phyloP scores from a whole-genome alignment of 2,329 filamentous ascomycete species.

The Phyllosticta ampelicida region DNA sequence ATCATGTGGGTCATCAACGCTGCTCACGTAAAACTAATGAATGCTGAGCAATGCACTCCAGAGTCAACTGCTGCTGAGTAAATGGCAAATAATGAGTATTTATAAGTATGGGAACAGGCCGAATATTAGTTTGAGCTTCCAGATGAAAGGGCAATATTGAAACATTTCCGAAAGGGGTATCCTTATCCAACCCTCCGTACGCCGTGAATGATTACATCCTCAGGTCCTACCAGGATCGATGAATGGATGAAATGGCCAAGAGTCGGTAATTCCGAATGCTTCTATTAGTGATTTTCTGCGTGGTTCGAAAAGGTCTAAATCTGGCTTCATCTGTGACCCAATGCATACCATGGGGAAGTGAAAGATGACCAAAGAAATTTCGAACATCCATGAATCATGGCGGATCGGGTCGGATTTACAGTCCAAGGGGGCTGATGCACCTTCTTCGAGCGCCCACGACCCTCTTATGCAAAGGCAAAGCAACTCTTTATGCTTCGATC shows the following conservation, averaged over 20 bases:
- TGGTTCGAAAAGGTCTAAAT: background rate
- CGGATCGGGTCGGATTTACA: background rate
- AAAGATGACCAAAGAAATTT: background rate
- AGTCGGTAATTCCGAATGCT: background rate
- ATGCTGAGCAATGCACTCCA: background rate
- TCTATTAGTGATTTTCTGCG: background rate
- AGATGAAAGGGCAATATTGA: background rate
- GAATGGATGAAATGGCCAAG: background rate
- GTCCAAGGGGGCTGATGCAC: background rate
- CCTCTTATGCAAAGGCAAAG: background rate
- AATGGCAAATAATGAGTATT: too few species aligned
- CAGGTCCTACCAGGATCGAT: background rate
- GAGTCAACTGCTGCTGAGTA: background rate
- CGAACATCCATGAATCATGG: background rate
- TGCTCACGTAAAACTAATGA: background rate
- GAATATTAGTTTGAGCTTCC: background rate
- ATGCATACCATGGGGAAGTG: background rate
- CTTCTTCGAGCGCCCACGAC: background rate
- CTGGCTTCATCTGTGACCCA: background rate
- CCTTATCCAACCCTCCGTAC: background rate
- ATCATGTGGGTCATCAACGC: background rate
- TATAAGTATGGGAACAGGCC: too few species aligned
- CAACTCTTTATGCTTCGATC: slow-evolving; percentile 39
- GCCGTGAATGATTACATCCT: background rate
- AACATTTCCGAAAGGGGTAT: background rate